Percentiles rank a stretch among this genome's conserved stretches.
These are phyloP conservation scores for Dactylellina leptospora DNA, from an alignment of 2,329 filamentous ascomycete genomes.

Conservation along the genomic window DNA sequence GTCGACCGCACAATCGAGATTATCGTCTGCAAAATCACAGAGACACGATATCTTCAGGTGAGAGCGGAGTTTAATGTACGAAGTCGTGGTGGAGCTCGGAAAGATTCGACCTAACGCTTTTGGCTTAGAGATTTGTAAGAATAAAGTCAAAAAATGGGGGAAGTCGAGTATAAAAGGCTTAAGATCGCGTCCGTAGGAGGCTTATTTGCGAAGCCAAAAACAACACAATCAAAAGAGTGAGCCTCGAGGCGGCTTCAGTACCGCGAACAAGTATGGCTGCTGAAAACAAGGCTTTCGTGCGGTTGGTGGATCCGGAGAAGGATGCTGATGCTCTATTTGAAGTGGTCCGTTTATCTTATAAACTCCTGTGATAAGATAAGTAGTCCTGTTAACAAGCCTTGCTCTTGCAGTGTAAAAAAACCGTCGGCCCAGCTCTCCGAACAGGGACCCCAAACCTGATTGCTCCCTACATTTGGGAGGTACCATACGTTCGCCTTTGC, in stretches of 20 bases:
- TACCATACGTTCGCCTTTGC: constrained; percentile 58
- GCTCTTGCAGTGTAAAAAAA: constrained; percentile 43
- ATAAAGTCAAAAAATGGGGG: no score
- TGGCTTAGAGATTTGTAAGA: no score
- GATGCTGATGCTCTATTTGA: constrained; percentile 42
- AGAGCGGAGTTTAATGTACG: not conserved
- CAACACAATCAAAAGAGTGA: constrained; percentile 9
- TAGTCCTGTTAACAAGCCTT: not conserved
- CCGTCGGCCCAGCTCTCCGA: constrained; percentile 49
- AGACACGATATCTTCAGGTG: not conserved
- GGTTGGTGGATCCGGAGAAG: constrained; percentile 36
- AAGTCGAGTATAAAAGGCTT: no score
- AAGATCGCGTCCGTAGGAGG: no score
- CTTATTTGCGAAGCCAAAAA: no score
- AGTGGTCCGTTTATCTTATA: constrained; percentile 32
- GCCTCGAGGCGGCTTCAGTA: not conserved
- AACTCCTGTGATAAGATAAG: not conserved
- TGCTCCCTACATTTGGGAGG: constrained; percentile 56
- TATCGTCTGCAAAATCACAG: not conserved
- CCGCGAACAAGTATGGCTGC: constrained; percentile 9
- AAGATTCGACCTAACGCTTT: no score
- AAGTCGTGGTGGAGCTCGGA: not conserved
- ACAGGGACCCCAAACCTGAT: constrained; percentile 36
- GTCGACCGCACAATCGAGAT: no score
- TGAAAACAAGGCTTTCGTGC: constrained; percentile 33